These are phyloP conservation scores for Craterostigma plantagineum DNA, from an alignment of 257 asterid species.

Conservation along the genomic window DNA sequence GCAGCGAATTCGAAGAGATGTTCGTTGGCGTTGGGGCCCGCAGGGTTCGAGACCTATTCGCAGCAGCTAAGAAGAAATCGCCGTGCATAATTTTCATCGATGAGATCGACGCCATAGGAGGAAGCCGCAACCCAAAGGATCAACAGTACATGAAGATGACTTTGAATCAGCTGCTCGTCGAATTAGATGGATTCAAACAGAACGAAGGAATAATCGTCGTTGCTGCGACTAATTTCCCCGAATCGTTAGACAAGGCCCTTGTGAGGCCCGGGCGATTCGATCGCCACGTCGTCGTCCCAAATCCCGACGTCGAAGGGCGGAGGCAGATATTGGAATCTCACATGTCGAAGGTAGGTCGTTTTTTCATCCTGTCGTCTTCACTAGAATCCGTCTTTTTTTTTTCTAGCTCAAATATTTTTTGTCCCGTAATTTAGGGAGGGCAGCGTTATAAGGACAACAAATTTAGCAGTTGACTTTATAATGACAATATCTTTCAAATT, in stretches of 20 bases:
- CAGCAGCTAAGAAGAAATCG: constrained; percentile 88
- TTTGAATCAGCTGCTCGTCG: constrained; percentile 84
- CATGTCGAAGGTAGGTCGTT: constrained; percentile 99
- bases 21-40: constrained; percentile 98
- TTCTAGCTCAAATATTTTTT: too few species aligned
- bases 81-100: constrained; percentile 86
- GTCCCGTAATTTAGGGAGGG: too few species aligned
- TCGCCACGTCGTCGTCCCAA: constrained; percentile 84
- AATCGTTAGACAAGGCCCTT: constrained; percentile 85
- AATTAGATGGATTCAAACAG: constrained; percentile 91
- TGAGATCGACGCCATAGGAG: constrained; percentile 93
- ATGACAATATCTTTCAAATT: too few species aligned
- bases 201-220: constrained; percentile 85
- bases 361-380: neutral
- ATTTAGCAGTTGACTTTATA: too few species aligned
- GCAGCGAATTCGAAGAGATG: constrained; percentile 97
- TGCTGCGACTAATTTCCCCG: constrained; percentile 89
- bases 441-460: too few species aligned
- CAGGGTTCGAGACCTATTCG: constrained; percentile 79
- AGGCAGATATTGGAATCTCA: constrained; percentile 85
- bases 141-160: constrained; percentile 95
- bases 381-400: neutral
- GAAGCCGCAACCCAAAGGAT: constrained; percentile 80
- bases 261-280: constrained; percentile 94
- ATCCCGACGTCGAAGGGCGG: constrained; percentile 95